A percentile compares a stretch with the other conserved stretches of the same genome.
Conservation (phyloP, 2,329 filamentous ascomycete genomes). For the Cadophora gregata region DNA sequence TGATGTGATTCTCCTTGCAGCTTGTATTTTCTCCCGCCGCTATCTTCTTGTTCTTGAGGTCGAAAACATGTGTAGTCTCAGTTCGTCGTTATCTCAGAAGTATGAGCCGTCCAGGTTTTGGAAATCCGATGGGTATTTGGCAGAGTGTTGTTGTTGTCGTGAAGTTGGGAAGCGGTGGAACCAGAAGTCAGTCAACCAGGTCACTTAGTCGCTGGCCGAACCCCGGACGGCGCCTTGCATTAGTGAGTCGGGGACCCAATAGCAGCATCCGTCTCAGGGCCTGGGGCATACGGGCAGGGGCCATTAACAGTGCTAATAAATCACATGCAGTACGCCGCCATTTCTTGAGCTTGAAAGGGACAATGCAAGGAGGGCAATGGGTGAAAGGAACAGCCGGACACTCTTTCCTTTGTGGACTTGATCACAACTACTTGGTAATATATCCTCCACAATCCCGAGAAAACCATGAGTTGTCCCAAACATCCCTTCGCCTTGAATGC, state of each 20-base stretch:
- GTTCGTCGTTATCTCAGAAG: not conserved
- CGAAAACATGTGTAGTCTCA: conserved; percentile 22
- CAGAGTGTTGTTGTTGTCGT: not conserved
- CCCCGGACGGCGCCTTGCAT: conserved; percentile 10
- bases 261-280: not conserved
- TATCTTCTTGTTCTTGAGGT: conserved; percentile 20
- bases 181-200: not conserved
- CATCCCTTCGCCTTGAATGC: conserved; percentile 16
- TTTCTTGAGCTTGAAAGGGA: conserved; percentile 13
- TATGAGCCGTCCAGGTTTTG: not conserved
- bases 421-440: conserved; percentile 1
- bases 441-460: not conserved
- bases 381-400: conserved; percentile 1
- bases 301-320: not conserved
- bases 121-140: not conserved
- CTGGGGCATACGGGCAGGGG: not conserved
- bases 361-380: not conserved
- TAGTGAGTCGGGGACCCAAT: conserved; percentile 1
- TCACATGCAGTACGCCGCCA: conserved; percentile 20
- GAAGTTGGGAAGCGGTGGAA: conserved; percentile 10
- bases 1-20: not conserved
- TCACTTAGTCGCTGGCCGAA: not conserved
- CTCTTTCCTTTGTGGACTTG: not conserved
- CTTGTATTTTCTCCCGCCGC: conserved; percentile 21
- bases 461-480: conserved; percentile 13